Base-by-base conservation (phyloP, 2,329 filamentous ascomycete species). In the Juglanconis sp. region DNA sequence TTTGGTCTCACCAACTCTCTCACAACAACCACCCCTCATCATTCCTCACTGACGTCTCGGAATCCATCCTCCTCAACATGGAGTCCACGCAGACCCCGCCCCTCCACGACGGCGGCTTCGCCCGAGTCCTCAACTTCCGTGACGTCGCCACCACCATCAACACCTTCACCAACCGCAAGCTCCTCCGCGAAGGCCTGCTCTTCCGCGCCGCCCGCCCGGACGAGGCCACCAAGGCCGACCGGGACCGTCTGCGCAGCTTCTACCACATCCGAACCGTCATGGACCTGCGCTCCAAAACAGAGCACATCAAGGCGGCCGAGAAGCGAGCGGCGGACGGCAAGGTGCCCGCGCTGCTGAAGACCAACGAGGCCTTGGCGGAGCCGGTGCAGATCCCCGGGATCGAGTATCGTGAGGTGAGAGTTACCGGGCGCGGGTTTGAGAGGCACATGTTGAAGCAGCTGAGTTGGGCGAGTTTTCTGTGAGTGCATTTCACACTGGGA, bases 231-330 rank as follows among this genome's bases (percentile, higher is more conserved):
- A 68, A 79, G 24, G 70, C 78, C 40, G 92, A 96, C 73, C 83
- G 84, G 59, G 71, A 77, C 38, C 75, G 78, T 36, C 79, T 96
- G 10, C 73, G 77, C 9, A 74, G 86, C 7, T 80, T 85, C 36
- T 81, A 88, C 66, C 80, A 83, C 30, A 83, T 96, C 64, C 84
- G 81, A 65, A 91, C 87, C 2, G 83, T 96, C 46, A 82, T 96
- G 62, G 92, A 96, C 75, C 77, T 96, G 10, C 84, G 92, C 59
- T 91, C 91, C 63, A 86, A 88, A 86, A 91, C 90, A 30, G 91
- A 94, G 73, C 88, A 91, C 68, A 78, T 85, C 64, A 84, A 87
- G 69, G 87, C 89, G 68, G 81, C 84, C 11, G 79, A 85, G 61
- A 91, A 88, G 70, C 82, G 82, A 35, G 72, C 81, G 53, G 75